These are phyloP conservation scores for Atkinsonella hypoxylon DNA, from an alignment of 2,329 filamentous ascomycete species.

Conservation along the genomic window DNA sequence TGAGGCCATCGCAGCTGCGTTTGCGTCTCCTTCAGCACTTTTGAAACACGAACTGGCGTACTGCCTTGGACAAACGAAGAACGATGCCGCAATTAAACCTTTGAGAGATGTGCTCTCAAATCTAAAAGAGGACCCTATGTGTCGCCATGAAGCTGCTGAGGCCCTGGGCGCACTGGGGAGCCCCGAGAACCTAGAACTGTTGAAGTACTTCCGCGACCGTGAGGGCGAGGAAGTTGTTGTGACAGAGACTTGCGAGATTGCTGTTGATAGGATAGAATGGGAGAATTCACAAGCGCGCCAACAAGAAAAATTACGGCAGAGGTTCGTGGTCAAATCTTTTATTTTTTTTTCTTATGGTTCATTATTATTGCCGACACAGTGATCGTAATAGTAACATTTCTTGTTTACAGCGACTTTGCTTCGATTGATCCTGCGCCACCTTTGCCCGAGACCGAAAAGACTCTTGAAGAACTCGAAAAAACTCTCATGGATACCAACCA, in stretches of 20 bases:
- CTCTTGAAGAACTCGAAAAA: conserved; percentile 63
- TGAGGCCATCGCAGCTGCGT: conserved; percentile 78
- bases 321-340: conserved; percentile 38
- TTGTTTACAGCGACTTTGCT: conserved; percentile 63
- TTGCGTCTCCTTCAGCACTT: conserved; percentile 73
- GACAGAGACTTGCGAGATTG: conserved; percentile 94
- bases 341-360: conserved; percentile 1
- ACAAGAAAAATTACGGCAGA: conserved; percentile 66
- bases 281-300: conserved; percentile 64
- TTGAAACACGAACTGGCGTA: conserved; percentile 96
- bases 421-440: conserved; percentile 93
- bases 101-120: conserved; percentile 66
- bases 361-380: not conserved
- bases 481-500: conserved; percentile 66
- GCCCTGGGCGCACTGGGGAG: conserved; percentile 82
- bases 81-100: conserved; percentile 59
- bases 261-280: conserved; percentile 89
- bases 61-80: conserved; percentile 83
- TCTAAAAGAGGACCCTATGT: conserved; percentile 82
- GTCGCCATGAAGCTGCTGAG: conserved; percentile 91
- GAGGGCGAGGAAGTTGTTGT: conserved; percentile 66
- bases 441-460: conserved; percentile 56
- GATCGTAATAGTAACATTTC: not conserved
- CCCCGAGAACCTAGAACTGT: conserved; percentile 56
- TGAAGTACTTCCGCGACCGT: conserved; percentile 64